Percentiles rank a stretch among this genome's conserved stretches.
Evolutionary conservation across 768 basidiomycete genomes (phyloP).

Genomic region (Termitomyces sp.): DNA sequence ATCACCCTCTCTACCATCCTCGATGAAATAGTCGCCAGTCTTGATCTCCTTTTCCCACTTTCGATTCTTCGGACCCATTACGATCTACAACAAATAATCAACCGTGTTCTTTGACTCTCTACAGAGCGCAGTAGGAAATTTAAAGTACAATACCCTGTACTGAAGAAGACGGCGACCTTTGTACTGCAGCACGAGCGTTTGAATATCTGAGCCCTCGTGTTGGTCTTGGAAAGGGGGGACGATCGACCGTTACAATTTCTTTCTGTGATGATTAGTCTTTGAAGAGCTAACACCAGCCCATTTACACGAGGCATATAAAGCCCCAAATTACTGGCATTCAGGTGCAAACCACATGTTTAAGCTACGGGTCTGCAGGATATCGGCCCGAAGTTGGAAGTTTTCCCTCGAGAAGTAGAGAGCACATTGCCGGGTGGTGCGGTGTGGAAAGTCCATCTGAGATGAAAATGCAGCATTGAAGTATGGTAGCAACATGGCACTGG

Average conservation of each 20-base stretch:
- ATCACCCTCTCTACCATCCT: slow-evolving; percentile 6
- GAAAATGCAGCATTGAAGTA: too few relatives aligned
- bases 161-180: neutral
- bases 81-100: neutral
- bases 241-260: neutral
- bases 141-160: neutral
- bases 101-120: neutral
- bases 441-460: too few relatives aligned
- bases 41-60: slow-evolving; percentile 10
- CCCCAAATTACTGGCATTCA: neutral
- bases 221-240: neutral
- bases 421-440: neutral
- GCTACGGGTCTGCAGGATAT: neutral
- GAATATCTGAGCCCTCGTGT: too few relatives aligned
- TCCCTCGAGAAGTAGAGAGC: neutral
- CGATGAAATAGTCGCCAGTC: slow-evolving; percentile 1
- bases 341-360: slow-evolving; percentile 3
- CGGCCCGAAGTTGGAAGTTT: neutral
- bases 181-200: too few relatives aligned
- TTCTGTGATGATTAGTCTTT: neutral
- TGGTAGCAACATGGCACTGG: too few relatives aligned
- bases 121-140: neutral
- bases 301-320: neutral
- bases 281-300: neutral
- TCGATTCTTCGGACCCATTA: slow-evolving; percentile 1